Conservation (phyloP, 1,139 yeast genomes). For the Saccharomyces hybrid region DNA sequence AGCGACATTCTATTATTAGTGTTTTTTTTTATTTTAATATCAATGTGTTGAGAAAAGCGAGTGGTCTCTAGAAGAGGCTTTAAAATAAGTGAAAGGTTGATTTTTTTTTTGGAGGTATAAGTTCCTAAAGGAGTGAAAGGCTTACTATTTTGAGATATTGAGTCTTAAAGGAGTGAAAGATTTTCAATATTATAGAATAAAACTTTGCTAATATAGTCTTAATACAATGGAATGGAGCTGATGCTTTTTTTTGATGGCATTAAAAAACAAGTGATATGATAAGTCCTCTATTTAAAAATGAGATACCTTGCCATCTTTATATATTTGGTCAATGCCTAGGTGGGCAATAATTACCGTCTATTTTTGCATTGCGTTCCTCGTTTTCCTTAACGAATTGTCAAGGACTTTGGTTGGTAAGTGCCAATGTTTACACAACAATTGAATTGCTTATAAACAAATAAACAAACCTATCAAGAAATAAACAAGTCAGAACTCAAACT, state of each 20-base stretch:
- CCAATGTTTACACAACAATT: not conserved
- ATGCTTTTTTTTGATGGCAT: not conserved
- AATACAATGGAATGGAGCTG: not conserved
- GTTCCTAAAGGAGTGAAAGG: not conserved
- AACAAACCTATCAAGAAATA: not conserved
- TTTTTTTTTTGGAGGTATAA: not conserved
- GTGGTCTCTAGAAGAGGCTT: not conserved
- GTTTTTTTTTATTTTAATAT: not conserved
- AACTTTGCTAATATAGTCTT: not conserved
- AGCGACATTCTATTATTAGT: not conserved
- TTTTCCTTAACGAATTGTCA: not conserved
- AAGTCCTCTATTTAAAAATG: not conserved
- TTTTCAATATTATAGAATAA: not conserved
- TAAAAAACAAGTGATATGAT: not conserved
- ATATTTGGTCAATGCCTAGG: not conserved
- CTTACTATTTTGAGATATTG: not conserved
- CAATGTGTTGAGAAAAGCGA: not conserved
- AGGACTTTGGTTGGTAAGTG: not conserved
- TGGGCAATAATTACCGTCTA: not conserved
- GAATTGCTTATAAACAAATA: not conserved
- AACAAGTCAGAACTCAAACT: not conserved
- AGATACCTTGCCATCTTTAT: not conserved
- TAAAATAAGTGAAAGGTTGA: not conserved
- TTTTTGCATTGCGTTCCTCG: not conserved
- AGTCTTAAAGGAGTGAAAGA: constrained; percentile 1